Evolutionary conservation across 1,139 yeast species (phyloP).

Genomic region (Lodderomyces elongisporus): DNA sequence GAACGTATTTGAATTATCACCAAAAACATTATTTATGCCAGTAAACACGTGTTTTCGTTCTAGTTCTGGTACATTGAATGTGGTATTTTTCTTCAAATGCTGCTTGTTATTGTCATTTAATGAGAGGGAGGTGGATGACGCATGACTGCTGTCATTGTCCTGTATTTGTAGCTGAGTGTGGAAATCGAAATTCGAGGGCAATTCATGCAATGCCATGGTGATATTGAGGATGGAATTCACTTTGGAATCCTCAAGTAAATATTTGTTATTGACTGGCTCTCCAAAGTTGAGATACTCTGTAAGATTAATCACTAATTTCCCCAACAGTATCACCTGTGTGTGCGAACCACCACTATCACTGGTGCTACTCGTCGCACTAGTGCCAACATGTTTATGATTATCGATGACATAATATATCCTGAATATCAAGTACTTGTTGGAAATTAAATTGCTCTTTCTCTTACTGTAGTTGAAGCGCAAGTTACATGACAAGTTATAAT

Average conservation of each 20-base stretch:
- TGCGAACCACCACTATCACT: slow-evolving; percentile 3
- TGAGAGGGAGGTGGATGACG: slow-evolving; percentile 6
- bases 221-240: slow-evolving; percentile 70
- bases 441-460: slow-evolving; percentile 33
- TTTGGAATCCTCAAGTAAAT: slow-evolving; percentile 70
- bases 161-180: slow-evolving; percentile 37
- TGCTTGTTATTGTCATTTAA: slow-evolving; percentile 2
- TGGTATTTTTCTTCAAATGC: slow-evolving; percentile 4
- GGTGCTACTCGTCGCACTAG: background rate
- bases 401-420: slow-evolving; percentile 38
- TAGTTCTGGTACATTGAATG: slow-evolving; percentile 33
- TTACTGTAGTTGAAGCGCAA: slow-evolving; percentile 34
- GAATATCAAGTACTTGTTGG: slow-evolving; percentile 33
- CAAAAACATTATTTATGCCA: slow-evolving; percentile 35
- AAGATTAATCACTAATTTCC: slow-evolving; percentile 62
- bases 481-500: slow-evolving; percentile 36
- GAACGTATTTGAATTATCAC: slow-evolving; percentile 8
- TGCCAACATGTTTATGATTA: slow-evolving; percentile 11
- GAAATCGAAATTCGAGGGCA: slow-evolving; percentile 40
- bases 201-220: slow-evolving; percentile 35
- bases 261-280: slow-evolving; percentile 53
- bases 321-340: slow-evolving; percentile 41
- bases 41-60: slow-evolving; percentile 37
- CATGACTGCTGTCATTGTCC: slow-evolving; percentile 17
- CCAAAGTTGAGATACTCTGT: slow-evolving; percentile 63